Evolutionary conservation across 2,329 filamentous ascomycete species (phyloP), one percentile per base, ranked within the genome.

Genomic region (Epichloe elymi): DNA sequence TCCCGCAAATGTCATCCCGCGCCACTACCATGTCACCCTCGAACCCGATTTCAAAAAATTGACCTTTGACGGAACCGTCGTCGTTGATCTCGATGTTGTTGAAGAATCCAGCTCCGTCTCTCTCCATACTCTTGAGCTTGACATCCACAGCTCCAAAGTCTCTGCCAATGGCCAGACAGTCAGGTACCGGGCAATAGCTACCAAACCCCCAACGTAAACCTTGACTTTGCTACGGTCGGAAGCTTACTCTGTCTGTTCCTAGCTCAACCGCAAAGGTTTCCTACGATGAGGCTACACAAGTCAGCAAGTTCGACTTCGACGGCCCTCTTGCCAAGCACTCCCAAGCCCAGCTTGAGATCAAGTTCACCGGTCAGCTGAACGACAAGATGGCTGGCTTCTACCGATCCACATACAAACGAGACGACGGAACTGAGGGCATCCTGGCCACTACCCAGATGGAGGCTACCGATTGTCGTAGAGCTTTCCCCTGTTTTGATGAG

Each of bases 381-480:
- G 87, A 95, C 66, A 91, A 93, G 70, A 95, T 97, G 88, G 90
- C 90, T 46, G 91, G 91, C 46, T 97, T 97, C 78, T 97, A 97
- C 71, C 82, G 91, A 53, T 95, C 89, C 1, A 94, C 88, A 6
- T 97, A 91, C 75, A 94, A 93, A 74, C 83, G 81, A 54, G 70
- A 79, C 46, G 82, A 93, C 62, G 91, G 91, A 39, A 80, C 80
- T 54, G 82, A 84, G 53, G 86, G 86, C 58, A 85, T 90, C 65
- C 76, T 97, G 63, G 91, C 90, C 30, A 91, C 89, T 26, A 88
- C 88, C 17, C 91, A 97, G 74, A 95, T 97, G 86, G 91, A 97
- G 73, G 85, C 91, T 39, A 96, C 91, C 14, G 91, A 97, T 71
- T 90, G 88, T 55, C 81, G 91, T 60, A 79, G 90, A 60, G 89